Evolutionary conservation across 2,329 filamentous ascomycete species (phyloP), one percentile per base, ranked within the genome.

Genomic region (Stemphylium lycopersici): DNA sequence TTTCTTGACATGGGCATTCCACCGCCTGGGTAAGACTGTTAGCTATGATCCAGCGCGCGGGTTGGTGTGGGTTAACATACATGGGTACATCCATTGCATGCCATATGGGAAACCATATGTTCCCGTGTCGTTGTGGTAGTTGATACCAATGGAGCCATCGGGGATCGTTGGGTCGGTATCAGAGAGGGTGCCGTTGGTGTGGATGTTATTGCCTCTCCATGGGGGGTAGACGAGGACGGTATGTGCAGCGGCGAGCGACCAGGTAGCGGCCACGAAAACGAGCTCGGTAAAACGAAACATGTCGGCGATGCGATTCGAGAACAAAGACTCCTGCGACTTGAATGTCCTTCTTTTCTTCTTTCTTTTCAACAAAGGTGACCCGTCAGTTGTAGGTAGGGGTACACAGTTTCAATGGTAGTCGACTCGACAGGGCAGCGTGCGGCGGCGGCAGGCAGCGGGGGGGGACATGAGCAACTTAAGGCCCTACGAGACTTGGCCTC

Each of bases 51-150:
- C 13, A n/a, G n/a, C n/a, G n/a, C n/a, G n/a, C n/a, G n/a, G n/a
- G n/a, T n/a, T n/a, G n/a, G n/a, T n/a, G n/a, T n/a, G n/a, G n/a
- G n/a, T n/a, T n/a, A n/a, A n/a, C n/a, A n/a, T n/a, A 96, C 92
- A 97, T 76, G 93, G 92, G 80, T 96, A 96, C 74, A 88, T 87
- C 92, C 92, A 97, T 79, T 96, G 90, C 90, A 95, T 93, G 77
- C 92, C 93, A 64, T 90, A 96, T 1, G 92, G 92, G 65, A 86
- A 95, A 0, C 77, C 70, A 15, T 72, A 68, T 13, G 79, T 78
- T 18, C 76, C 78, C 48, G 82, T 81, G 15, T 77, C 78, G 47
- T 83, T 81, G 20, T 65, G 58, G 32, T 70, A 73, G 50, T 75
- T 78, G 24, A 77, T 78, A 4, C 81, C 81, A 3, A 86, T 64